Evolutionary conservation across 805 yeast genomes (phyloP).

Genomic region (Lachancea dasiensis): DNA sequence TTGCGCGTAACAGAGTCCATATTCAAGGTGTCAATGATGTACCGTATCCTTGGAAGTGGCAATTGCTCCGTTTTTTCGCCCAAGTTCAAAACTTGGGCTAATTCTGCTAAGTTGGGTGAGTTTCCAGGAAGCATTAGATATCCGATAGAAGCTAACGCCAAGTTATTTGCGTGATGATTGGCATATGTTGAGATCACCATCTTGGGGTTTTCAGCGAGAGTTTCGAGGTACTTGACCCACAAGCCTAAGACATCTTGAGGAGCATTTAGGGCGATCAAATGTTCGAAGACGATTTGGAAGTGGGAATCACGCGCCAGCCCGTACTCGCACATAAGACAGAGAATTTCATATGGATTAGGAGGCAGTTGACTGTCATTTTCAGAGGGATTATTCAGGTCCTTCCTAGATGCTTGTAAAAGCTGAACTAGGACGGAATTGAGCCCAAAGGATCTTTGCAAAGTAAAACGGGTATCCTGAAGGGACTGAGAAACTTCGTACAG

Average conservation of each 20-base stretch:
- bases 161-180: slow-evolving; percentile 17
- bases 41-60: slow-evolving; percentile 8
- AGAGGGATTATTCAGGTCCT: slow-evolving; percentile 3
- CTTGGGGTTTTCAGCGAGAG: slow-evolving; percentile 9
- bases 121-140: slow-evolving; percentile 23
- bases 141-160: slow-evolving; percentile 22
- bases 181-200: slow-evolving; percentile 8
- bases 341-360: slow-evolving; percentile 24
- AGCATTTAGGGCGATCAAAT: slow-evolving; percentile 15
- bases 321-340: slow-evolving; percentile 21
- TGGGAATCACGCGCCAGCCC: slow-evolving; percentile 27
- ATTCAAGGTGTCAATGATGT: slow-evolving; percentile 1
- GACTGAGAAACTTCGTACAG: slow-evolving; percentile 12
- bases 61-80: slow-evolving; percentile 15
- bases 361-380: slow-evolving; percentile 8
- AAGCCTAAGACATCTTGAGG: slow-evolving; percentile 28
- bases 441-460: slow-evolving; percentile 18
- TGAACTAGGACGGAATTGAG: slow-evolving; percentile 16
- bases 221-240: slow-evolving; percentile 29
- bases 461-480: slow-evolving; percentile 11
- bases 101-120: slow-evolving; percentile 17
- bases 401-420: slow-evolving; percentile 15
- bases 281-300: slow-evolving; percentile 23
- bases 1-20: neutral
- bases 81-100: slow-evolving; percentile 19